These are phyloP conservation scores for Phanerochaete sordida DNA, from an alignment of 768 basidiomycete genomes.

Conservation along the genomic window DNA sequence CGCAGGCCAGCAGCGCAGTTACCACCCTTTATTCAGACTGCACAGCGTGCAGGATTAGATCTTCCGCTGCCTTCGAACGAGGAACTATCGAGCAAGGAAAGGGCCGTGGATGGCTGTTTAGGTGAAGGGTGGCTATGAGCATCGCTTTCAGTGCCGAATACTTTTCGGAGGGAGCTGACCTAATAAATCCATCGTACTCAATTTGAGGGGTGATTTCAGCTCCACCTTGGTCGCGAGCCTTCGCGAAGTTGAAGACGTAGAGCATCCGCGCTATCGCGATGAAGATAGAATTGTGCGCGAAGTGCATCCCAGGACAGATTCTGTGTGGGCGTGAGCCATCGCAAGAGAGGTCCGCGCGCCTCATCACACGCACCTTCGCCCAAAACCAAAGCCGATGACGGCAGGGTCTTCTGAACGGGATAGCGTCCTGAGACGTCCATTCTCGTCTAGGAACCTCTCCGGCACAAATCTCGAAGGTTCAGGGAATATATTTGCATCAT, in stretches of 20 bases:
- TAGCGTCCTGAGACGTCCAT: constrained; percentile 10
- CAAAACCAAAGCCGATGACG: constrained; percentile 19
- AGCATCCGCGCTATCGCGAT: constrained; percentile 22
- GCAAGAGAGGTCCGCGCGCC: too few species aligned
- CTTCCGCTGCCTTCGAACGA: constrained; percentile 14
- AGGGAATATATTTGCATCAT: constrained; percentile 23
- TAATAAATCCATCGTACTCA: constrained; percentile 21
- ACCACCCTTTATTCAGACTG: background rate
- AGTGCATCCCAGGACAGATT: constrained; percentile 26
- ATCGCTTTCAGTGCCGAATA: background rate
- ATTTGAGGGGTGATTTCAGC: constrained; percentile 20
- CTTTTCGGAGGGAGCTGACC: constrained; percentile 7
- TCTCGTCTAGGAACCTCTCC: constrained; percentile 22
- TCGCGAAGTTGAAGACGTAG: constrained; percentile 22
- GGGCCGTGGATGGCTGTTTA: constrained; percentile 6
- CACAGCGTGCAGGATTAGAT: background rate
- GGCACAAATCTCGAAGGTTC: constrained; percentile 24
- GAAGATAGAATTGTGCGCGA: constrained; percentile 26
- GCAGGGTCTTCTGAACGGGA: constrained; percentile 18
- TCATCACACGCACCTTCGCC: constrained; percentile 19
- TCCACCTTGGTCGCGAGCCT: constrained; percentile 17
- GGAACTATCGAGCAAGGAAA: constrained; percentile 17
- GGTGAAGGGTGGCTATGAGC: background rate
- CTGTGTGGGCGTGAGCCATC: constrained; percentile 16
- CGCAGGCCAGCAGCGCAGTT: too few species aligned